Percentiles rank a stretch among this genome's conserved stretches.
These are phyloP conservation scores for Pichia paraexigua DNA, from an alignment of 805 yeast species.

Conservation along the genomic window DNA sequence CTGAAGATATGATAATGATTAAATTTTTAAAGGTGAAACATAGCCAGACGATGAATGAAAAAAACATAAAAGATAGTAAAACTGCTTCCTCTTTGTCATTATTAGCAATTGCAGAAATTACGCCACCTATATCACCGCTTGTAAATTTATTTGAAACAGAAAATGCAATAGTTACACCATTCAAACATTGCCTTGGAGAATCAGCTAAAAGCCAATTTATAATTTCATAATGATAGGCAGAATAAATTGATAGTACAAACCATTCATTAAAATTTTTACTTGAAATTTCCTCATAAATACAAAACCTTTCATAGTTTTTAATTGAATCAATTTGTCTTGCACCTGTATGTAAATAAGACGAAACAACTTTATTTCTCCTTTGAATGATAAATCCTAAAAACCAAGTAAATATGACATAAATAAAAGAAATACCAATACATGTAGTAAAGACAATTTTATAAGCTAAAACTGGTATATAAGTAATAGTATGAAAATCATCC, in stretches of 20 bases:
- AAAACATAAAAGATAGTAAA: constrained; percentile 66
- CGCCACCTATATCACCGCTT: constrained; percentile 31
- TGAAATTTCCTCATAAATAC: constrained; percentile 63
- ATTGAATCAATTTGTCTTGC: constrained; percentile 54
- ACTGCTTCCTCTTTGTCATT: constrained; percentile 59
- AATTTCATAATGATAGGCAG: constrained; percentile 55
- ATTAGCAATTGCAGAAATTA: constrained; percentile 50
- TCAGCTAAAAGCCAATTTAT: constrained; percentile 63
- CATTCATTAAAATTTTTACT: constrained; percentile 60
- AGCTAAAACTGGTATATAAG: constrained; percentile 26
- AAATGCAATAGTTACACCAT: constrained; percentile 61
- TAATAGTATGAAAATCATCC: constrained; percentile 25
- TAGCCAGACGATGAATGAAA: constrained; percentile 68
- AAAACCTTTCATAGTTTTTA: constrained; percentile 54
- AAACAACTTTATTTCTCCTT: constrained; percentile 55
- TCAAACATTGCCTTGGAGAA: constrained; percentile 80
- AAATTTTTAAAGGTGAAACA: constrained; percentile 37
- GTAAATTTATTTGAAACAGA: constrained; percentile 38
- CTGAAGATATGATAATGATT: constrained; percentile 16
- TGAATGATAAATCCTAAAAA: constrained; percentile 51
- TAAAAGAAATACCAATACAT: constrained; percentile 67
- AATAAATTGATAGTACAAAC: constrained; percentile 56
- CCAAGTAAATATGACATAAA: constrained; percentile 48
- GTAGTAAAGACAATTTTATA: constrained; percentile 35
- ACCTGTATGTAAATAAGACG: constrained; percentile 58